These are phyloP conservation scores for Daldinia eschscholtzii DNA, from an alignment of 2,329 filamentous ascomycete species.

Conservation along the genomic window DNA sequence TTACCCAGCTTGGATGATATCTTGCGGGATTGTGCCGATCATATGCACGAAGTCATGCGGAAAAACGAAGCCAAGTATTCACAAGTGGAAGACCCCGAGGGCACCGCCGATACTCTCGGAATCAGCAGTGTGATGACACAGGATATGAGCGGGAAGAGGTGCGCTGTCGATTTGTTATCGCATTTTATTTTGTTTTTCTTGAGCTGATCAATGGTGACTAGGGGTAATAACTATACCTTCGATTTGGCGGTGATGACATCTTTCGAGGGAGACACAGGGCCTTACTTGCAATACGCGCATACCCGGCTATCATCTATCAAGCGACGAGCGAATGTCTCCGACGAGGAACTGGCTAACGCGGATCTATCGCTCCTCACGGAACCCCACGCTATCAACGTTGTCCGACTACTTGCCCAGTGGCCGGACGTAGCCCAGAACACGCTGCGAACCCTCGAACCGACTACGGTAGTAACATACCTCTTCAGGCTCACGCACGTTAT, in stretches of 20 bases:
- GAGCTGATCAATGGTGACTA: constrained; percentile 49
- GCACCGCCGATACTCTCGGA: constrained; percentile 87
- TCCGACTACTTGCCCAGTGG: constrained; percentile 84
- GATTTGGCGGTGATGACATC: constrained; percentile 79
- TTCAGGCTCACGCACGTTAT: constrained; percentile 84
- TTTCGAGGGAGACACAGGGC: constrained; percentile 79
- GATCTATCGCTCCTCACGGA: constrained; percentile 67
- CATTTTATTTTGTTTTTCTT: constrained; percentile 43
- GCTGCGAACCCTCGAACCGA: constrained; percentile 83
- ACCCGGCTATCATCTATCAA: constrained; percentile 67
- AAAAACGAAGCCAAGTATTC: constrained; percentile 91
- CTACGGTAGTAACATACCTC: constrained; percentile 69
- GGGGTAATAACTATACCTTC: constrained; percentile 68
- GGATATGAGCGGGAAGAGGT: constrained; percentile 96
- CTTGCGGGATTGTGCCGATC: constrained; percentile 83
- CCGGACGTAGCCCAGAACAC: constrained; percentile 88
- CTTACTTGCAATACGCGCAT: constrained; percentile 79
- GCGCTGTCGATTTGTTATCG: constrained; percentile 48
- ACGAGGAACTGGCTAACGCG: constrained; percentile 49
- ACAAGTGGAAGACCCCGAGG: constrained; percentile 85
- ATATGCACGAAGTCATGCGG: constrained; percentile 98
- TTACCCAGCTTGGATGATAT: constrained; percentile 67
- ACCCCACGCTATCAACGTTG: constrained; percentile 68
- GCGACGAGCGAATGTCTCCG: constrained; percentile 49
- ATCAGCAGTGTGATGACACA: constrained; percentile 98